Evolutionary conservation across 345 rosid species (phyloP), one percentile per base, ranked within the genome.

Genomic region (Cochlearia excelsa): DNA sequence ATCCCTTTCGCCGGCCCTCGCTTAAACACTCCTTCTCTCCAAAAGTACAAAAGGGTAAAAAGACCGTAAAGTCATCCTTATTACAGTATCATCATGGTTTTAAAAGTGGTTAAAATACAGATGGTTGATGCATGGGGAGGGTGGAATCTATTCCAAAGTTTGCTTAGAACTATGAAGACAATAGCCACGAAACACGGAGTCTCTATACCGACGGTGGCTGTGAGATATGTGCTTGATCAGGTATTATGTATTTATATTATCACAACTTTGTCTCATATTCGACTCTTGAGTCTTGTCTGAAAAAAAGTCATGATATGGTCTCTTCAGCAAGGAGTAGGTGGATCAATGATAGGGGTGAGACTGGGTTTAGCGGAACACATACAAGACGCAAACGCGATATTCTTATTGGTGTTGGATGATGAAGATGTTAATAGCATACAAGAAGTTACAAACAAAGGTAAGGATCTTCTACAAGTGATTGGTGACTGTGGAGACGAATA

Each of bases 101-200:
- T 7, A 23, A 37, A 42, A 34, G 7, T 62, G 2, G 45, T 28
- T 52, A 30, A 40, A 26, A 44, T 54, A 51, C 81, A 91, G 98
- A 86, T 88, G 95, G 85, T 88, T 63, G 98, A 91, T 81, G 90
- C 95, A 10, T 88, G 96, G 98, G 98, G 98, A 85, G 98, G 94
- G 41, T 91, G 98, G 98, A 70, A 77, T 74, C 84, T 67, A 23
- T 91, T 91, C 72, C 98, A 91, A 83, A 75, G 57, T 59, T 69
- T 91, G 67, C 87, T 88, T 61, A 73, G 74, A 74, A 82, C 87
- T 2, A 82, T 88, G 29, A 91, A 87, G 61, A 69, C 39, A 26
- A 56, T 91, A 71, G 83, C 95, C 43, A 28, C 82, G 42, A 91
- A 86, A 73, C 98, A 91, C 51, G 90, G 92, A 31, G 92, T 86